Percentiles rank a stretch among this genome's conserved stretches.
phyloP scores from a whole-genome alignment of 257 asterid genomes.

The Handroanthus guayacan region DNA sequence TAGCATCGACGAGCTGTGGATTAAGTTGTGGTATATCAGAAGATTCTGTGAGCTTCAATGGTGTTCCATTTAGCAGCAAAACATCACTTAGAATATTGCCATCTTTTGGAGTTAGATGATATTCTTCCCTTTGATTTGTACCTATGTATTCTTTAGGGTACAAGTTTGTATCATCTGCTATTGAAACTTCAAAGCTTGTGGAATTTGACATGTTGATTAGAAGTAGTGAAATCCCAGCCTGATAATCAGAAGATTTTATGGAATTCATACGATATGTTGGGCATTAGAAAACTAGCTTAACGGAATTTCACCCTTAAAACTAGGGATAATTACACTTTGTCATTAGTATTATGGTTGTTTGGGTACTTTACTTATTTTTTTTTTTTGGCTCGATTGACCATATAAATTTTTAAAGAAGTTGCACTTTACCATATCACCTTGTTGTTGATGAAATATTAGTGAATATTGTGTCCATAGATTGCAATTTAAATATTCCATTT shows the following conservation, averaged over 20 bases:
- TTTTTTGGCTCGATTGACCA: too few relatives aligned
- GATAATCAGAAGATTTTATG: constrained; percentile 15
- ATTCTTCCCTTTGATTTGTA: constrained; percentile 62
- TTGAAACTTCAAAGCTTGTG: constrained; percentile 53
- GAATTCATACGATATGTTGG: not conserved
- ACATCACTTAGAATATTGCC: constrained; percentile 75
- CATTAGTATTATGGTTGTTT: too few relatives aligned
- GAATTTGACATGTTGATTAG: constrained; percentile 81
- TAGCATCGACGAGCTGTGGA: constrained; percentile 55
- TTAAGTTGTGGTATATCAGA: constrained; percentile 63
- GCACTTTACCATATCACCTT: too few relatives aligned
- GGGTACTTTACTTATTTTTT: too few relatives aligned
- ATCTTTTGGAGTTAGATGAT: constrained; percentile 72
- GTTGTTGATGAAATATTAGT: too few relatives aligned
- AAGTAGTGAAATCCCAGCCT: constrained; percentile 62
- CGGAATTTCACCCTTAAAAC: too few relatives aligned
- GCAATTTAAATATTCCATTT: too few relatives aligned
- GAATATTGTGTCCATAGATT: too few relatives aligned
- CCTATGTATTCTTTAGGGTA: constrained; percentile 24
- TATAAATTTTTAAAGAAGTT: too few relatives aligned
- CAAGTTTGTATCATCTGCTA: constrained; percentile 44
- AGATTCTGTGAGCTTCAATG: constrained; percentile 64
- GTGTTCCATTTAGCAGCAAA: constrained; percentile 64
- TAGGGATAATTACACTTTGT: too few relatives aligned
- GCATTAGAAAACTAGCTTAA: too few relatives aligned